phyloP scores from a whole-genome alignment of 768 basidiomycete species.

The Agrocybe pediades region DNA sequence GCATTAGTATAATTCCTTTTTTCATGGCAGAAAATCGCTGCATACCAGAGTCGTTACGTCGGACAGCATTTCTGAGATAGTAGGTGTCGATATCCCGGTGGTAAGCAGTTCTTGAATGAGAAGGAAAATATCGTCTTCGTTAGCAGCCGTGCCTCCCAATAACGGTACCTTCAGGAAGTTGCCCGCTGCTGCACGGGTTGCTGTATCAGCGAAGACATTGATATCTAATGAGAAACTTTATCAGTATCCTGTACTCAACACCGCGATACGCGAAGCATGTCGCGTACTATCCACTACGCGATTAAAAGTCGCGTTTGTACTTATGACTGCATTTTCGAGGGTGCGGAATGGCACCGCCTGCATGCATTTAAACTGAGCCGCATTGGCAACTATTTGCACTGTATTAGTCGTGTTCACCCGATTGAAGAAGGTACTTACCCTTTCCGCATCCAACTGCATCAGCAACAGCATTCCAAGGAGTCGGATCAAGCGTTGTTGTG shows the following conservation, averaged over 20 bases:
- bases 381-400: constrained; percentile 11
- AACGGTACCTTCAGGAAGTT: constrained; percentile 29
- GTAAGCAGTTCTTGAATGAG: constrained; percentile 26
- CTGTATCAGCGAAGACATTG: constrained; percentile 31
- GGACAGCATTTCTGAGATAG: constrained; percentile 28
- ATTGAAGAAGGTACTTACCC: constrained; percentile 14
- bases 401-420: background rate
- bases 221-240: constrained; percentile 18
- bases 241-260: background rate
- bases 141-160: constrained; percentile 27
- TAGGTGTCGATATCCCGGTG: constrained; percentile 25
- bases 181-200: constrained; percentile 21
- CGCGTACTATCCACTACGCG: constrained; percentile 32
- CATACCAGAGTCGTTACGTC: constrained; percentile 33
- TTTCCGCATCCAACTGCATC: constrained; percentile 32
- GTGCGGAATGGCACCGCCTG: constrained; percentile 27
- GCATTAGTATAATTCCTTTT: too few relatives aligned
- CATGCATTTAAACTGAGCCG: constrained; percentile 38
- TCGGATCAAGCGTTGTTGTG: constrained; percentile 15
- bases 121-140: constrained; percentile 37
- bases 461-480: constrained; percentile 33
- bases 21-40: background rate
- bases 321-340: constrained; percentile 35
- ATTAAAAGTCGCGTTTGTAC: constrained; percentile 26
- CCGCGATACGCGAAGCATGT: background rate